Percentiles rank a stretch among this genome's conserved stretches.
These are phyloP conservation scores for Ascosphaera apis DNA, from an alignment of 2,329 filamentous ascomycete genomes.

Conservation along the genomic window DNA sequence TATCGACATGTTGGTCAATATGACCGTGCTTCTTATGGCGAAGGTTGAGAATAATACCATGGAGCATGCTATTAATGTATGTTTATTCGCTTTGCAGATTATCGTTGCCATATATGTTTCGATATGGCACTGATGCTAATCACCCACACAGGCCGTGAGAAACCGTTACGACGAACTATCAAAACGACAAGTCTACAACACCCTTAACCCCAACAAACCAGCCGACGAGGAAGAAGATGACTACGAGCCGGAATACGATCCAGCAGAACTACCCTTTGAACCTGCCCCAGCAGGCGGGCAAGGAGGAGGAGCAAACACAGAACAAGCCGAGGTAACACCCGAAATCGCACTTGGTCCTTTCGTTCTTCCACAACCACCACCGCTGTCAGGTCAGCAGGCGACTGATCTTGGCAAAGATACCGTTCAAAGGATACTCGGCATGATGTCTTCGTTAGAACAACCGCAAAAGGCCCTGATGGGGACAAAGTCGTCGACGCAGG, in stretches of 20 bases:
- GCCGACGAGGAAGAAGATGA: slow-evolving; percentile 56
- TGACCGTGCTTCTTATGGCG: slow-evolving; percentile 57
- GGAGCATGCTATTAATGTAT: slow-evolving; percentile 48
- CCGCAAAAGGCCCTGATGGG: slow-evolving; percentile 20
- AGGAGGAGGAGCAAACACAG: slow-evolving; percentile 54
- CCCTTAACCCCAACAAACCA: neutral
- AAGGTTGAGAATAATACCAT: slow-evolving; percentile 47
- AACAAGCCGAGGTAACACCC: slow-evolving; percentile 45
- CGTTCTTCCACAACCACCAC: slow-evolving; percentile 52
- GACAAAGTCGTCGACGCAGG: slow-evolving; percentile 13
- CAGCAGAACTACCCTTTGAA: slow-evolving; percentile 31
- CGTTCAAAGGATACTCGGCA: slow-evolving; percentile 53
- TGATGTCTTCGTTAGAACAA: slow-evolving; percentile 52
- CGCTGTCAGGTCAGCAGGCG: slow-evolving; percentile 47
- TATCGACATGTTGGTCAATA: slow-evolving; percentile 49
- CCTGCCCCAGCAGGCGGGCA: slow-evolving; percentile 23
- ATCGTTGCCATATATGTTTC: no score
- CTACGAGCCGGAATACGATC: slow-evolving; percentile 71
- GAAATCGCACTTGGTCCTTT: slow-evolving; percentile 48
- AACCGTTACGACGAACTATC: slow-evolving; percentile 9
- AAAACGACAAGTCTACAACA: slow-evolving; percentile 6
- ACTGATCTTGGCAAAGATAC: slow-evolving; percentile 53
- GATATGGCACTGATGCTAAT: no score
- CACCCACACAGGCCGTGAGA: slow-evolving; percentile 17
- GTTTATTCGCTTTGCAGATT: no score